These are phyloP conservation scores for Fusarium sambucinum DNA, from an alignment of 2,329 filamentous ascomycete genomes.

Conservation along the genomic window DNA sequence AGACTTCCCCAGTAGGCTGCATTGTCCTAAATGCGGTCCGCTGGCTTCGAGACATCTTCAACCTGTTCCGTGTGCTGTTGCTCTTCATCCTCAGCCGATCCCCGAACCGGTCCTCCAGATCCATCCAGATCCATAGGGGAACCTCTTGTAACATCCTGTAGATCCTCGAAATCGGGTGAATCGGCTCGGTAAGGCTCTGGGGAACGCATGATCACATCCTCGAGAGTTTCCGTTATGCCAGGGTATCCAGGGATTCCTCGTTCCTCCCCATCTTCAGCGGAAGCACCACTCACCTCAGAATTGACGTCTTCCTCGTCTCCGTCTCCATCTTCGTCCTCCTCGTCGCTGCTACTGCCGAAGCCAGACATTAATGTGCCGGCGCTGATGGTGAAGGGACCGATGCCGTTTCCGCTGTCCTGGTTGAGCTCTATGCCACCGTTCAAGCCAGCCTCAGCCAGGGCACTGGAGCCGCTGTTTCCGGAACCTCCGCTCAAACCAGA, in stretches of 20 bases:
- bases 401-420: slow-evolving; percentile 74
- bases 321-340: slow-evolving; percentile 95
- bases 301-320: slow-evolving; percentile 82
- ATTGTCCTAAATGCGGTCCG: slow-evolving; percentile 40
- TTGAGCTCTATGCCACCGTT: slow-evolving; percentile 79
- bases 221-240: slow-evolving; percentile 46
- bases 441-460: slow-evolving; percentile 83
- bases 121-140: slow-evolving; percentile 42
- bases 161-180: slow-evolving; percentile 39
- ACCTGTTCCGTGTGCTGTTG: slow-evolving; percentile 38
- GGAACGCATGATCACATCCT: slow-evolving; percentile 51
- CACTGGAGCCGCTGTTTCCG: slow-evolving; percentile 66
- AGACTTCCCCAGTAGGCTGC: slow-evolving; percentile 29
- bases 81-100: slow-evolving; percentile 24
- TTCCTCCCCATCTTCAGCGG: slow-evolving; percentile 49
- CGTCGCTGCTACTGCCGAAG: slow-evolving; percentile 94
- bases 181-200: slow-evolving; percentile 47
- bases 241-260: slow-evolving; percentile 47
- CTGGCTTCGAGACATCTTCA: slow-evolving; percentile 39
- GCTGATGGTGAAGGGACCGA: slow-evolving; percentile 78
- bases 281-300: slow-evolving; percentile 70
- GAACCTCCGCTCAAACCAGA: slow-evolving; percentile 58
- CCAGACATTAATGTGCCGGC: slow-evolving; percentile 84
- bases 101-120: slow-evolving; percentile 19
- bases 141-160: slow-evolving; percentile 38